phyloP scores from a whole-genome alignment of 1,284 basidiomycete genomes.

The Neolentinus lepideus region DNA sequence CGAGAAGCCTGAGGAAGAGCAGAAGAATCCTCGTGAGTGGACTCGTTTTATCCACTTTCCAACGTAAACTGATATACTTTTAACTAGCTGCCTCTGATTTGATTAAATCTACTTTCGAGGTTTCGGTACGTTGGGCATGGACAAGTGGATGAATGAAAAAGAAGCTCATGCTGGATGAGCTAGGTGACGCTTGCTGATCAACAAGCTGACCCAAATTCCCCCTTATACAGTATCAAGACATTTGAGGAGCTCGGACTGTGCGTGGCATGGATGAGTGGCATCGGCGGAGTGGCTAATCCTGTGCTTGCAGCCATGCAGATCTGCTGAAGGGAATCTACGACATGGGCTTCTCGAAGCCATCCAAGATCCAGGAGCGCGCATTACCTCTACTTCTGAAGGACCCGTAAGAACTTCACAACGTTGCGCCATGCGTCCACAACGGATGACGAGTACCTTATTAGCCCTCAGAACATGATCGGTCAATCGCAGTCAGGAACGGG shows the following conservation, averaged over 20 bases:
- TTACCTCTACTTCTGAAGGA: conserved; percentile 87
- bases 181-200: conserved; percentile 97
- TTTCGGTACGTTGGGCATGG: conserved; percentile 40
- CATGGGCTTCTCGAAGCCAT: conserved; percentile 96
- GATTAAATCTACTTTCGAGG: conserved; percentile 69
- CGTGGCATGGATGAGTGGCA: conserved; percentile 22
- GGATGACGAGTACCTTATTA: conserved; percentile 23
- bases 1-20: background rate
- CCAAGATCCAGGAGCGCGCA: conserved; percentile 98
- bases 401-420: conserved; percentile 61
- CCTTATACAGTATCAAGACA: conserved; percentile 88
- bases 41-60: background rate
- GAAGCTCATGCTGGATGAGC: conserved; percentile 12
- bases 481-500: conserved; percentile 99
- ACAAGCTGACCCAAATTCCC: conserved; percentile 94
- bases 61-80: background rate
- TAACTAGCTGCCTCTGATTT: conserved; percentile 37
- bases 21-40: background rate
- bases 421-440: background rate
- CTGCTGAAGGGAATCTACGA: conserved; percentile 95
- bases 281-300: conserved; percentile 5
- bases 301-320: conserved; percentile 63
- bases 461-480: conserved; percentile 96
- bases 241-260: conserved; percentile 94
- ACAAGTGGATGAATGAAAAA: conserved; percentile 1